Base-by-base conservation (phyloP, 1,284 basidiomycete species). In the Leccinum solheimii region DNA sequence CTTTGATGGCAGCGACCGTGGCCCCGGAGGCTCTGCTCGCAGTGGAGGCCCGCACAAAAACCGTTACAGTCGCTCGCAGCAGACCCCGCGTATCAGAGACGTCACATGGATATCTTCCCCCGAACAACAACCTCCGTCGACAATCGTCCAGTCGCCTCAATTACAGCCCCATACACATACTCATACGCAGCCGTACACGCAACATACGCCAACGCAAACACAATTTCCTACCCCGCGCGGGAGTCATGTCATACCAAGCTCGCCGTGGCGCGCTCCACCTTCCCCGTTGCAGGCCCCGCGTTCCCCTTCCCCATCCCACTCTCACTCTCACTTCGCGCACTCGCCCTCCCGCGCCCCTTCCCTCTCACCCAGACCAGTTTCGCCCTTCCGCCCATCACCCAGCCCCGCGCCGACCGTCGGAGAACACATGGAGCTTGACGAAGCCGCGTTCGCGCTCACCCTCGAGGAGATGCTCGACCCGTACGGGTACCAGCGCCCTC, bases 341-440 rank as follows among this genome's bases (percentile, higher is more conserved):
- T 23, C 19, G 13, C 45, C 45, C 19, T 48, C 45, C 45, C 45
- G 10, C 19, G 19, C 19, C 19, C 19, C 11, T 48, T 48, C 45
- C 19, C 16, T 21, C 19, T 0, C 43, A n/a, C 19, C 43, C 6
- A 19, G 45, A 48, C 45, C 45, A 19, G 45, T 19, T 19, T 23
- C 45, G 45, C 1, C 62, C 59, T 1, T 60, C 62, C 60, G 69
- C 16, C 67, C 65, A 7, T 60, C 66, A 1, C 62, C 70, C 7
- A 69, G 68, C 19, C 68, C 69, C 3, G 59, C 54, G 14, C 69
- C 62, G 2, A 70, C 72, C 1, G 69, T 74, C 13, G 70, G 69
- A n/a, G 69, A 74, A 38, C 72, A 68, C 23, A 71, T 71, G 70
- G 38, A 27, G 2, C 43, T 74, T 6, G 70, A 73, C 5, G 69